phyloP scores from a whole-genome alignment of 2,329 filamentous ascomycete species.

The Venturia carpophila region DNA sequence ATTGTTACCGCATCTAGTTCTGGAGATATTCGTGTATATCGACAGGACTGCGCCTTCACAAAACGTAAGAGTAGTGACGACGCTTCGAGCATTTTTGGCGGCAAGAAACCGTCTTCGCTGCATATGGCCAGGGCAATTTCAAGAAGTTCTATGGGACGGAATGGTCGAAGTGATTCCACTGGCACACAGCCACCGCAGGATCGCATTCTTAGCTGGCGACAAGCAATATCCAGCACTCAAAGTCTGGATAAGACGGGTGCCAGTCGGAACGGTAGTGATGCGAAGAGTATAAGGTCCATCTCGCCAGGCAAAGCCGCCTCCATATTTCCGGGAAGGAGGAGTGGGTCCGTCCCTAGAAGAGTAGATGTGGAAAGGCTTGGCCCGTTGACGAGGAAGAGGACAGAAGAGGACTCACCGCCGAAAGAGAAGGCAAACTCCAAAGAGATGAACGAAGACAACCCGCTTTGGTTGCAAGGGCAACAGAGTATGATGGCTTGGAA shows the following conservation, averaged over 20 bases:
- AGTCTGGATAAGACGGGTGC: constrained; percentile 35
- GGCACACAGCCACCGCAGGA: constrained; percentile 53
- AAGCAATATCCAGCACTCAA: constrained; percentile 51
- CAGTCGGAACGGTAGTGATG: constrained; percentile 25
- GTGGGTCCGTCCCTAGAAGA: not conserved
- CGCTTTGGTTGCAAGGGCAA: constrained; percentile 43
- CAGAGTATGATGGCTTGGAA: constrained; percentile 50
- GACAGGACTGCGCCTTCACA: constrained; percentile 72
- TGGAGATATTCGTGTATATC: constrained; percentile 86
- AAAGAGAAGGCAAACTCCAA: constrained; percentile 25
- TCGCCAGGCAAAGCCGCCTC: constrained; percentile 11
- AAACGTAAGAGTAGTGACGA: constrained; percentile 14
- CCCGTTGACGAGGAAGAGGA: not conserved
- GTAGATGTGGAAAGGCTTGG: not conserved
- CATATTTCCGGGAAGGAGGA: not conserved
- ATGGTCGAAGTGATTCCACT: constrained; percentile 40
- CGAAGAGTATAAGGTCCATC: constrained; percentile 27
- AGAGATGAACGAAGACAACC: constrained; percentile 29
- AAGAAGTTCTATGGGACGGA: constrained; percentile 30
- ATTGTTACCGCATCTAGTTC: constrained; percentile 84
- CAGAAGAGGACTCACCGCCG: constrained; percentile 21
- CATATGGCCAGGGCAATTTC: constrained; percentile 31
- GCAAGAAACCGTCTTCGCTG: constrained; percentile 43
- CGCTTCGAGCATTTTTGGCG: constrained; percentile 21
- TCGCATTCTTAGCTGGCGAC: constrained; percentile 81